Conservation (phyloP, 1,284 basidiomycete species). For the Boletus subluridellus region DNA sequence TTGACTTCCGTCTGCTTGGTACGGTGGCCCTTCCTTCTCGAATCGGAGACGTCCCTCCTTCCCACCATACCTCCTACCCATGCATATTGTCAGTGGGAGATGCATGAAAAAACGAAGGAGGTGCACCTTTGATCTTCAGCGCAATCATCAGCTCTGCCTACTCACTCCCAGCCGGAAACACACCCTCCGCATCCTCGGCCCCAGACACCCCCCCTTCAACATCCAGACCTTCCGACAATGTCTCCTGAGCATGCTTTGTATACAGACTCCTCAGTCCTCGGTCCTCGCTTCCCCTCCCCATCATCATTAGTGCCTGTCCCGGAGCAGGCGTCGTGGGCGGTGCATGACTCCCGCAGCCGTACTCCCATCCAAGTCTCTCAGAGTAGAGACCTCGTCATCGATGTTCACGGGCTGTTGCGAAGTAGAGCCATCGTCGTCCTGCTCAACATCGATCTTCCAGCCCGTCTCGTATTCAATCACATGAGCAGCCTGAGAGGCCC, state of each 20-base stretch:
- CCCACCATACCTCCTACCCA: no score
- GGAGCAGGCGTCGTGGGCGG: conserved; percentile 28
- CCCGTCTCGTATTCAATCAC: background rate
- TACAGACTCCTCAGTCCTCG: conserved; percentile 42
- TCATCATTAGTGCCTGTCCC: conserved; percentile 26
- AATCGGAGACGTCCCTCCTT: no score
- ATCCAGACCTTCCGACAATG: conserved; percentile 58
- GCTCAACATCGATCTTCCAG: no score
- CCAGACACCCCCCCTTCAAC: conserved; percentile 68
- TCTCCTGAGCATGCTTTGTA: conserved; percentile 38
- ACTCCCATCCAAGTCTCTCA: conserved; percentile 9
- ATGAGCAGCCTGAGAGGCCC: no score
- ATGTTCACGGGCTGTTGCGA: no score
- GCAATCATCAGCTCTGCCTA: conserved; percentile 65
- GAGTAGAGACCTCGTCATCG: no score
- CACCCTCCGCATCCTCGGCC: conserved; percentile 38
- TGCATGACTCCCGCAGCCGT: no score
- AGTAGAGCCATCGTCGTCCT: no score
- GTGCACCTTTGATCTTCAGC: conserved; percentile 65
- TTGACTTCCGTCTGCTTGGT: conserved; percentile 65
- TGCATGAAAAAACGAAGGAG: background rate
- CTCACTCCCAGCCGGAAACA: conserved; percentile 61
- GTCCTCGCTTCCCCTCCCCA: conserved; percentile 31
- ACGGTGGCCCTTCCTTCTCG: conserved; percentile 50
- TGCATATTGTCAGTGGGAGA: background rate